phyloP scores from a whole-genome alignment of 2,329 filamentous ascomycete genomes.

The Teratosphaeria nubilosa region DNA sequence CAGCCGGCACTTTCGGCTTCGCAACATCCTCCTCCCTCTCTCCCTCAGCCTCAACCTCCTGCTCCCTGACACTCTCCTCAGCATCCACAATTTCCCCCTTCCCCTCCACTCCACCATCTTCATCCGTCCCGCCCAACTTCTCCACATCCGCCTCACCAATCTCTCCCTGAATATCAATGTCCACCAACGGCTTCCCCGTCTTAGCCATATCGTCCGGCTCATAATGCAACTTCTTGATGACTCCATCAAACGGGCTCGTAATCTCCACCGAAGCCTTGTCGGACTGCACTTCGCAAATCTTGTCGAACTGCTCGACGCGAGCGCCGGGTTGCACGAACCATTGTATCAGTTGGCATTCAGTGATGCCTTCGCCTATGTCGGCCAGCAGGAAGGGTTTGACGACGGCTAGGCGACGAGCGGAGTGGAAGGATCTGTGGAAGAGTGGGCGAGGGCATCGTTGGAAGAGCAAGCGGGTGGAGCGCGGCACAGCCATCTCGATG shows the following conservation, averaged over 20 bases:
- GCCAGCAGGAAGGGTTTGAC: slow-evolving; percentile 74
- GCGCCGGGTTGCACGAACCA: slow-evolving; percentile 98
- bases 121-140: slow-evolving; percentile 19
- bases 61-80: slow-evolving; percentile 5
- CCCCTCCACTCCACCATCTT: slow-evolving; percentile 18
- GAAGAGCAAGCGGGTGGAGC: neutral
- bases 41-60: slow-evolving; percentile 8
- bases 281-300: slow-evolving; percentile 94
- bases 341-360: slow-evolving; percentile 97
- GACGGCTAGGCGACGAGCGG: slow-evolving; percentile 26
- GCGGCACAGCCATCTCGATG: neutral
- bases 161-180: slow-evolving; percentile 83
- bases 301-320: slow-evolving; percentile 93
- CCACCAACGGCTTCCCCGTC: slow-evolving; percentile 82
- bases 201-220: slow-evolving; percentile 93
- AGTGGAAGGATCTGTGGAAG: slow-evolving; percentile 19
- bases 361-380: slow-evolving; percentile 89
- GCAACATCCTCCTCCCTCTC: slow-evolving; percentile 4
- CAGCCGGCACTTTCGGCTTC: neutral
- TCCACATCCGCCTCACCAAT: slow-evolving; percentile 52
- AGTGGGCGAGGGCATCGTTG: neutral
- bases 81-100: slow-evolving; percentile 5
- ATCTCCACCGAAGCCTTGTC: slow-evolving; percentile 79
- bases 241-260: slow-evolving; percentile 86
- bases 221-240: slow-evolving; percentile 94